Base-by-base conservation (phyloP, 345 rosid species). In the Kernera saxatilis region DNA sequence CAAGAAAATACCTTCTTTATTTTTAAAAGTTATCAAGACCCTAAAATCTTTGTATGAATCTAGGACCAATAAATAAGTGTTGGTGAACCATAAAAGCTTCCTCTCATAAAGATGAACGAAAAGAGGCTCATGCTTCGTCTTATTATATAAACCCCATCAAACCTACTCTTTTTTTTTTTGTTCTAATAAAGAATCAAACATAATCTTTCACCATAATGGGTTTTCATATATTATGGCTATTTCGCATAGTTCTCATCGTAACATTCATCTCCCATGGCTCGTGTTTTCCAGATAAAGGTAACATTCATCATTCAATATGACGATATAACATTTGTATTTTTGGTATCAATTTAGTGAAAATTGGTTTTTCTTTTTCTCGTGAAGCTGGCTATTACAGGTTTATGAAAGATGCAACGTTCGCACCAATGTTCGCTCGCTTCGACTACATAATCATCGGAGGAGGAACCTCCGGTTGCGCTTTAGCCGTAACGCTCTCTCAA, bases 381-480 rank as follows among this genome's bases (percentile, higher is more conserved):
- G 70, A 80, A 87, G 93, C 85, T 62, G 88, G 82, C 3, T 6
- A 82, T 67, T 80, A 84, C 59, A 72, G 79, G 8, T 92, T 92
- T 72, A 78, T 88, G 69, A 82, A 74, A 26, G 90, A 86, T 57
- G 94, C 95, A 61, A 76, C 65, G 6, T 53, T 72, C 2, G 91
- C 96, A 5, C 86, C 97, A 3, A 22, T n/a, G 54, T 53, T 81
- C 5, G 54, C 78, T 3, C 64, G 56, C 74, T 79, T 74, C 12
- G 97, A 93, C 70, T 93, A 90, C 84, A 87, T 93, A 54, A 60
- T 90, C 68, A 67, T 93, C 46, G 97, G 96, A 3, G 97, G 97
- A 39, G 98, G 98, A 55, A 90, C 98, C 21, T 69, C 93, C 0
- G 98, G 97, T 4, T 92, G 97, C 43, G 79, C 98, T 0, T 68